A percentile compares a stretch with the other conserved stretches of the same genome.
Evolutionary conservation across 2,329 filamentous ascomycete genomes (phyloP).

Genomic region (Cercospora sp.): DNA sequence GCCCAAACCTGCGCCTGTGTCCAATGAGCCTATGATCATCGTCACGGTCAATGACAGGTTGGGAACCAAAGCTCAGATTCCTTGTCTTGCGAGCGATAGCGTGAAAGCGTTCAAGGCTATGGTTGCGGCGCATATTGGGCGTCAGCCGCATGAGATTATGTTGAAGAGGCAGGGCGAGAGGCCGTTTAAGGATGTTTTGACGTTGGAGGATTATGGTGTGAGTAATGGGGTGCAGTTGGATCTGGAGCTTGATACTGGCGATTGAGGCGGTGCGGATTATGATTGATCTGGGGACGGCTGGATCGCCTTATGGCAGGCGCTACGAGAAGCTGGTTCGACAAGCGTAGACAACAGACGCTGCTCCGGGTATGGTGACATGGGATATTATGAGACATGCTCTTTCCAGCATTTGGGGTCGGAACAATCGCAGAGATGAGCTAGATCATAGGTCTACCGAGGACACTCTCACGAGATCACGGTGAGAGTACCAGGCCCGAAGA

Average conservation of each 20-base stretch:
- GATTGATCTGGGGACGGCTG: not conserved
- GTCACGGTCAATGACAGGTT: conserved; percentile 94
- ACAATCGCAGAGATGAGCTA: not conserved
- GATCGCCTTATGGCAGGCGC: not conserved
- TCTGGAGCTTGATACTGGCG: conserved; percentile 46
- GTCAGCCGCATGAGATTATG: conserved; percentile 87
- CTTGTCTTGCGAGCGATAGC: conserved; percentile 80
- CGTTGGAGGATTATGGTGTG: conserved; percentile 88
- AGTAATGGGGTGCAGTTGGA: conserved; percentile 75
- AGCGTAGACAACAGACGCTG: not conserved
- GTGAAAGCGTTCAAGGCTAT: conserved; percentile 87
- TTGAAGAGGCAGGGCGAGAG: conserved; percentile 88
- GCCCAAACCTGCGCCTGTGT: conserved; percentile 35
- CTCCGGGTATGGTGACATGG: not conserved
- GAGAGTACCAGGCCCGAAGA: not conserved
- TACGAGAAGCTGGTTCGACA: not conserved
- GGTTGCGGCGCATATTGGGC: conserved; percentile 84
- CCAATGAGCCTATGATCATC: conserved; percentile 80
- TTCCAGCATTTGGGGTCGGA: not conserved
- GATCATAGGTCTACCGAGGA: not conserved
- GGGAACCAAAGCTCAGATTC: conserved; percentile 92
- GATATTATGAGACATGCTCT: not conserved
- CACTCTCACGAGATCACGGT: too few species aligned
- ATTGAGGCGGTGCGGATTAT: conserved; percentile 31
- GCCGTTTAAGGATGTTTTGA: conserved; percentile 89